These are phyloP conservation scores for Pterocarpus santalinus DNA, from an alignment of 306 rosid species.

Conservation along the genomic window DNA sequence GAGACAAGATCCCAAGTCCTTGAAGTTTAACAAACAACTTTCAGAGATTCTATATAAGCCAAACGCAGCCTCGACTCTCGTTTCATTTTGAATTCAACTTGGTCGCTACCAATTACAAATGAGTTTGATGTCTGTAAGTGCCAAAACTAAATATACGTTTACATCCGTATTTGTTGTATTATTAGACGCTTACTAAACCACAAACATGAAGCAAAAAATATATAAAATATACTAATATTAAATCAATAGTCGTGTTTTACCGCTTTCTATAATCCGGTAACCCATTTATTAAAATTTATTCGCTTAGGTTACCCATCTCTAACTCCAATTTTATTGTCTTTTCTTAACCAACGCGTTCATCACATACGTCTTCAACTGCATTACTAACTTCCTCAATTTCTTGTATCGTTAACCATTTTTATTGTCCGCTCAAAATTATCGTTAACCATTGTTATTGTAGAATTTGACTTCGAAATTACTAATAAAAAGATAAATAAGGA, in stretches of 20 bases:
- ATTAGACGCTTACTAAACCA: background rate
- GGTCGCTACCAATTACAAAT: no score
- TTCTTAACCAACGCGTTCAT: background rate
- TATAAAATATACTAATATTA: background rate
- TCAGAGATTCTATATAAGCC: background rate
- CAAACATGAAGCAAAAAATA: background rate
- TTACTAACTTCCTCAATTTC: slow-evolving; percentile 1
- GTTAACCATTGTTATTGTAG: background rate
- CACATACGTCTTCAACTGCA: background rate
- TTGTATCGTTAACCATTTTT: slow-evolving; percentile 2
- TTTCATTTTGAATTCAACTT: no score
- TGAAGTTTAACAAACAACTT: background rate
- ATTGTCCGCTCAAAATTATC: background rate
- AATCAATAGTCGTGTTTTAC: background rate
- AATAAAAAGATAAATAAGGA: background rate
- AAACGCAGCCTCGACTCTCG: no score
- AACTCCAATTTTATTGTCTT: background rate
- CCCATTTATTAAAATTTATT: background rate
- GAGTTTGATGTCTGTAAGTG: no score
- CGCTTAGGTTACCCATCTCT: background rate
- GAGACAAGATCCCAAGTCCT: background rate
- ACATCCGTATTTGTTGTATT: no score
- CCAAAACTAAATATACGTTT: no score
- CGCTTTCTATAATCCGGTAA: background rate
- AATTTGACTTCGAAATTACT: background rate